Conservation (phyloP, 495 filamentous ascomycete species). For the Collariella sp. region DNA sequence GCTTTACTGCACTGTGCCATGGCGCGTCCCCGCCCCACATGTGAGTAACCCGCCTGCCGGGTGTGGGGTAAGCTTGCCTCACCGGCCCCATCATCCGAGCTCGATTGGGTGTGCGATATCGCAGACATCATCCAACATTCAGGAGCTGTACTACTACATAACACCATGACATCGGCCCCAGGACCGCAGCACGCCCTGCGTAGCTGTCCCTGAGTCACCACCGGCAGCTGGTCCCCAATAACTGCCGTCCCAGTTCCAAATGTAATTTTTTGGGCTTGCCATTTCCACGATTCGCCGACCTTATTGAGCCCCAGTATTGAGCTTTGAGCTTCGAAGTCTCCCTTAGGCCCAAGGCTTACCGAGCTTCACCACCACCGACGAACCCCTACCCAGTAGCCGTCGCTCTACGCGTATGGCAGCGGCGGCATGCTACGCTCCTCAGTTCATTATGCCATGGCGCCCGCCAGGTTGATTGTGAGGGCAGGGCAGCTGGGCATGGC, state of each 20-base stretch:
- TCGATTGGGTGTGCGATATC: slow-evolving; percentile 6
- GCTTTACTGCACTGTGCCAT: neutral
- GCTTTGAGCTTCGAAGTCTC: neutral
- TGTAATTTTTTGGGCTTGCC: neutral
- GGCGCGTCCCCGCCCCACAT: neutral
- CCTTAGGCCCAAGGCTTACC: neutral
- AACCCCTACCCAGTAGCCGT: neutral
- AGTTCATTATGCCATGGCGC: slow-evolving; percentile 37
- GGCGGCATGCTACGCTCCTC: slow-evolving; percentile 39
- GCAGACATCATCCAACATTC: slow-evolving; percentile 3
- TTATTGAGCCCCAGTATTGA: neutral
- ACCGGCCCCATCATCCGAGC: neutral
- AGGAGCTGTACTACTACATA: neutral
- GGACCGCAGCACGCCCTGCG: neutral
- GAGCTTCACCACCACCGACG: neutral
- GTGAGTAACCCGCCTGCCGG: neutral
- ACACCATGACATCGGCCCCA: neutral
- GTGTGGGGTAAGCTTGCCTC: slow-evolving; percentile 1
- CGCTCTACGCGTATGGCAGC: slow-evolving; percentile 34
- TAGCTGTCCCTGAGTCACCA: neutral
- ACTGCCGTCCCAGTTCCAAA: neutral
- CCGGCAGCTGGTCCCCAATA: neutral
- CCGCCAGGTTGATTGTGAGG: slow-evolving; percentile 29
- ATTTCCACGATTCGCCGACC: neutral
- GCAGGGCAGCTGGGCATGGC: slow-evolving; percentile 13